A percentile compares a stretch with the other conserved stretches of the same genome.
phyloP scores from a whole-genome alignment of 495 filamentous ascomycete genomes.

The Penicillium turbatum region DNA sequence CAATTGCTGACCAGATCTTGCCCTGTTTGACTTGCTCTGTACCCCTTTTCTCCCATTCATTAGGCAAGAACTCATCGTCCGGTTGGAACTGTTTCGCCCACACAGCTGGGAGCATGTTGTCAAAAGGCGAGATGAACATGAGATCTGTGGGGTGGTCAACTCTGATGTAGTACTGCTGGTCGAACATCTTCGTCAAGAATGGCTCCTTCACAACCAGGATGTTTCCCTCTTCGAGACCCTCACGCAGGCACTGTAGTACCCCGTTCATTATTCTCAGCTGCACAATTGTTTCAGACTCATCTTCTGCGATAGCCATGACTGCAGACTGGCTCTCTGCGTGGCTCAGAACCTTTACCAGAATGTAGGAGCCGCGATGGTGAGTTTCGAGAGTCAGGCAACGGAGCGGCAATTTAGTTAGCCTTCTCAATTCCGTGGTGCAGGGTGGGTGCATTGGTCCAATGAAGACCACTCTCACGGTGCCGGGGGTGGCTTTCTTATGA shows the following conservation, averaged over 20 bases:
- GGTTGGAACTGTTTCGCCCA: conserved; percentile 28
- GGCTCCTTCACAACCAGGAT: conserved; percentile 51
- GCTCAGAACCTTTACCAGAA: conserved; percentile 39
- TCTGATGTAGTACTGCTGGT: conserved; percentile 36
- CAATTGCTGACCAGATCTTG: conserved; percentile 17
- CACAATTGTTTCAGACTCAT: conserved; percentile 42
- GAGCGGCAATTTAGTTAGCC: too few relatives aligned
- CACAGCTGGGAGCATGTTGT: conserved; percentile 27
- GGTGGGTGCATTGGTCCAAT: too few relatives aligned
- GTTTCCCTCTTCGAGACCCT: conserved; percentile 25
- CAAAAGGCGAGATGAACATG: conserved; percentile 23
- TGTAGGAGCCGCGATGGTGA: conserved; percentile 43
- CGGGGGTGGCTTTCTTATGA: too few relatives aligned
- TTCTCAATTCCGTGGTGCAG: too few relatives aligned
- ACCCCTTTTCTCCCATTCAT: conserved; percentile 30
- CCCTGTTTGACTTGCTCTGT: conserved; percentile 24
- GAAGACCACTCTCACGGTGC: neutral
- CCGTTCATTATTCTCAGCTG: conserved; percentile 44
- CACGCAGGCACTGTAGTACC: conserved; percentile 4
- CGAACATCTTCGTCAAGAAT: conserved; percentile 35
- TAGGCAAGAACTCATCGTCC: conserved; percentile 2
- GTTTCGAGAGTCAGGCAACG: conserved; percentile 39
- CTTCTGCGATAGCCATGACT: conserved; percentile 43
- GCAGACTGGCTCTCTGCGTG: conserved; percentile 37
- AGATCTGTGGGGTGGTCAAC: conserved; percentile 53